Conservation (phyloP, 441 rosid species). For the Monsonia emarginata region DNA sequence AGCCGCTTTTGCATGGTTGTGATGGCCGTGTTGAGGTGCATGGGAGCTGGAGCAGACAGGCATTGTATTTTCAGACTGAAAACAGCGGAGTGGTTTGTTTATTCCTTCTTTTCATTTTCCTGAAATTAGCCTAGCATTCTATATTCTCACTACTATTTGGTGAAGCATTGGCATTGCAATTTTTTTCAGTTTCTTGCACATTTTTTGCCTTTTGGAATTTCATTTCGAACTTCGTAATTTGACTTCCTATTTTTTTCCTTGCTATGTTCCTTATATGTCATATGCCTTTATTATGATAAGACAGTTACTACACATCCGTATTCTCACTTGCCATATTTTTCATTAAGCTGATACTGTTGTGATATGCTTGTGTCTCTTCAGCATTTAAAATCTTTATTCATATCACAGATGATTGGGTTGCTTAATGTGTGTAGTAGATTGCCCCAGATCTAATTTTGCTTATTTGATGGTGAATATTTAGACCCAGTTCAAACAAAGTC, state of each 20-base stretch:
- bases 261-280: background rate
- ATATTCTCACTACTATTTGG: background rate
- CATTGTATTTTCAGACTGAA: conserved; percentile 59
- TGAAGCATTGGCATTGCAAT: background rate
- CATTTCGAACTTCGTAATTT: background rate
- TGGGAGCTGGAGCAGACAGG: conserved; percentile 45
- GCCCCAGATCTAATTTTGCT: conserved; percentile 20
- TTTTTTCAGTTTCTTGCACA: background rate
- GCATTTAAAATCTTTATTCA: background rate
- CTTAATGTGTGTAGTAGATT: conserved; percentile 16
- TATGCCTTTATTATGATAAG: background rate
- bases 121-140: background rate
- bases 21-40: conserved; percentile 68
- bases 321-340: background rate
- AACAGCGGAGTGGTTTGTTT: conserved; percentile 64
- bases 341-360: background rate
- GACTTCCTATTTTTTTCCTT: background rate
- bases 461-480: conserved; percentile 35
- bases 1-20: conserved; percentile 29
- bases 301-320: too few relatives aligned
- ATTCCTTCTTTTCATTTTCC: conserved; percentile 12
- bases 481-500: conserved; percentile 51
- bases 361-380: conserved; percentile 1
- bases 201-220: background rate
- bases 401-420: background rate